Conservation (phyloP, 495 filamentous ascomycete genomes). For the Oidiodendron maius region DNA sequence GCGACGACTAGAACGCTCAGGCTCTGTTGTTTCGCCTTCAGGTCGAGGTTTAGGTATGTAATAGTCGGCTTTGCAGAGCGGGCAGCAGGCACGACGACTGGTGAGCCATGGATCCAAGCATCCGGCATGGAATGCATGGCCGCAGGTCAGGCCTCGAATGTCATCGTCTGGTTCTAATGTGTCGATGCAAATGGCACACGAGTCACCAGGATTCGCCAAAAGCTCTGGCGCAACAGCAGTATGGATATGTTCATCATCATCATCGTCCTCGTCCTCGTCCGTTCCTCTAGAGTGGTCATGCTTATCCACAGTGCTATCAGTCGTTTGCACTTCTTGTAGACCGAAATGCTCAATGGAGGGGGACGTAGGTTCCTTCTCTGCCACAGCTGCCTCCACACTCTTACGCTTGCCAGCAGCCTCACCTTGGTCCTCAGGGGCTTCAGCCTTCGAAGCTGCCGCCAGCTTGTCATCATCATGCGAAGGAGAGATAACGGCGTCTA, state of each 20-base stretch:
- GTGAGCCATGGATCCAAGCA: conserved; percentile 98
- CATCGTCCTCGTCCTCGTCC: conserved; percentile 55
- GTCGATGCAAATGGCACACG: conserved; percentile 95
- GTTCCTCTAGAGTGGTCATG: conserved; percentile 3
- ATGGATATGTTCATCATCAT: conserved; percentile 82
- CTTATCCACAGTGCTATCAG: conserved; percentile 20
- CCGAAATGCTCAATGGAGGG: conserved; percentile 10
- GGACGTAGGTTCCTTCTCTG: conserved; percentile 6
- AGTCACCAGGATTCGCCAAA: conserved; percentile 81
- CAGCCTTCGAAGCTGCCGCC: conserved; percentile 12
- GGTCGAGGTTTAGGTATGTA: conserved; percentile 52
- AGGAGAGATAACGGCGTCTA: conserved; percentile 40
- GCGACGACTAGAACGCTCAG: conserved; percentile 17
- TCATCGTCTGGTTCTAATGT: conserved; percentile 91
- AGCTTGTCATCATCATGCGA: conserved; percentile 22
- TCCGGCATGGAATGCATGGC: conserved; percentile 90
- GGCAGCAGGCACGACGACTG: conserved; percentile 86
- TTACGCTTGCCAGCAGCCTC: conserved; percentile 2
- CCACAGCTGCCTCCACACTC: conserved; percentile 3
- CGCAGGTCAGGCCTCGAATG: conserved; percentile 87
- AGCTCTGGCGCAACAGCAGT: conserved; percentile 77
- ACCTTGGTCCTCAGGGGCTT: conserved; percentile 4
- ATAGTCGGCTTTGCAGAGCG: conserved; percentile 95
- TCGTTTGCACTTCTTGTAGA: conserved; percentile 17
- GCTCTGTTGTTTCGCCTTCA: conserved; percentile 35